Evolutionary conservation across 345 rosid species (phyloP).

Genomic region (Sonneratia caseolaris): DNA sequence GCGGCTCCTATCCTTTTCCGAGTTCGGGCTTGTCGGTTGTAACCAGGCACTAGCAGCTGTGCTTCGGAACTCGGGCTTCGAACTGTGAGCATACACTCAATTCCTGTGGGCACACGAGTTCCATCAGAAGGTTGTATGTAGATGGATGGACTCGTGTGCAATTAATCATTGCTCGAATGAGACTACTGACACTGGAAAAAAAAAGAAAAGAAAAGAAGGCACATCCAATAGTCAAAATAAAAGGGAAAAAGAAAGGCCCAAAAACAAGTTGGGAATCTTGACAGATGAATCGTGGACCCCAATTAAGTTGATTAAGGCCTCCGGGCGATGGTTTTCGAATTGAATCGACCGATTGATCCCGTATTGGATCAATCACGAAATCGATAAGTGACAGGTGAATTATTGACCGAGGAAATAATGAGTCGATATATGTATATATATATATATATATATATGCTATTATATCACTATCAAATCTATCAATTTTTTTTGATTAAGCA

Average conservation of each 20-base stretch:
- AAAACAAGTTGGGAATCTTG: neutral
- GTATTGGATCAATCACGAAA: neutral
- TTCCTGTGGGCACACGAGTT: neutral
- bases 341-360: neutral
- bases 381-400: neutral
- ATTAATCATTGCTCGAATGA: neutral
- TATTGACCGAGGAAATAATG: neutral
- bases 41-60: too few relatives aligned
- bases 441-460: too few relatives aligned
- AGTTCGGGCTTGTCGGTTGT: neutral
- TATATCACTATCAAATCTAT: neutral
- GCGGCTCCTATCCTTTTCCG: neutral
- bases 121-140: neutral
- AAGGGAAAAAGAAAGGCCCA: neutral
- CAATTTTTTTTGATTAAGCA: neutral
- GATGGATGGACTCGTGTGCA: neutral
- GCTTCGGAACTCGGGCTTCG: too few relatives aligned
- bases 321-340: neutral
- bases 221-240: neutral
- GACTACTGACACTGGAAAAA: neutral
- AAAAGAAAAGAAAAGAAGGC: neutral
- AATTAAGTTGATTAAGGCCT: neutral
- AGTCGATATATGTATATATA: neutral
- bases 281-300: neutral
- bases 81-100: neutral